phyloP scores from a whole-genome alignment of 1,284 basidiomycete species.

The Pulchroboletus neoregius region DNA sequence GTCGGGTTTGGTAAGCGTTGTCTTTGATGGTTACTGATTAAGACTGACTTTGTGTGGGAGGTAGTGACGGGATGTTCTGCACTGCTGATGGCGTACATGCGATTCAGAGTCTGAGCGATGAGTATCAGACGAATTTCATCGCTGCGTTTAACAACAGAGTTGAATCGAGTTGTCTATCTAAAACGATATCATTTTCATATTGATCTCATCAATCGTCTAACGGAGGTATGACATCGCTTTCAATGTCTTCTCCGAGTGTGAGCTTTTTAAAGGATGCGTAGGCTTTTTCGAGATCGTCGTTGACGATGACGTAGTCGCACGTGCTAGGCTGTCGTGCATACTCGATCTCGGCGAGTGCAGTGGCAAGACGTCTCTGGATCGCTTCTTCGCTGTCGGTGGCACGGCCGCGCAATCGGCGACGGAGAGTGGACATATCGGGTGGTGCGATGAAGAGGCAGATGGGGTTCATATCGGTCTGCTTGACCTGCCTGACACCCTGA shows the following conservation, averaged over 20 bases:
- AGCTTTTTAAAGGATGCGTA: conserved; percentile 70
- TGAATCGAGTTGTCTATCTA: conserved; percentile 4
- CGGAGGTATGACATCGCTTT: conserved; percentile 54
- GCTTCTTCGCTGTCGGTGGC: conserved; percentile 84
- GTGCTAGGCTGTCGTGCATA: conserved; percentile 76
- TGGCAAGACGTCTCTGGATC: conserved; percentile 73
- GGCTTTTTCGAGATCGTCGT: conserved; percentile 86
- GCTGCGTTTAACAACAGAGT: not conserved
- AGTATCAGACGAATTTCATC: not conserved
- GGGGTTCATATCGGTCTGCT: conserved; percentile 73
- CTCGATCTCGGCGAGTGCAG: conserved; percentile 80
- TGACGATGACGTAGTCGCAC: conserved; percentile 87
- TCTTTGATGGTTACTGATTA: not conserved
- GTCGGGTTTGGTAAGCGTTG: conserved; percentile 69
- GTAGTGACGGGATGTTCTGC: conserved; percentile 85
- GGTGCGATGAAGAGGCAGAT: conserved; percentile 94
- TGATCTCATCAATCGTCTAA: conserved; percentile 46
- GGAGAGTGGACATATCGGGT: conserved; percentile 69
- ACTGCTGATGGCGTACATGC: conserved; percentile 79
- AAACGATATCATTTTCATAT: conserved; percentile 9
- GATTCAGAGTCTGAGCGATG: conserved; percentile 48
- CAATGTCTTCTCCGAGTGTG: conserved; percentile 60
- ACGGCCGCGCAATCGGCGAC: conserved; percentile 67
- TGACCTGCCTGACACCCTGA: conserved; percentile 89
- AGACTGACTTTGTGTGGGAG: conserved; percentile 11